Conservation (phyloP, 2,329 filamentous ascomycete species). For the Colletotrichum falcatum region DNA sequence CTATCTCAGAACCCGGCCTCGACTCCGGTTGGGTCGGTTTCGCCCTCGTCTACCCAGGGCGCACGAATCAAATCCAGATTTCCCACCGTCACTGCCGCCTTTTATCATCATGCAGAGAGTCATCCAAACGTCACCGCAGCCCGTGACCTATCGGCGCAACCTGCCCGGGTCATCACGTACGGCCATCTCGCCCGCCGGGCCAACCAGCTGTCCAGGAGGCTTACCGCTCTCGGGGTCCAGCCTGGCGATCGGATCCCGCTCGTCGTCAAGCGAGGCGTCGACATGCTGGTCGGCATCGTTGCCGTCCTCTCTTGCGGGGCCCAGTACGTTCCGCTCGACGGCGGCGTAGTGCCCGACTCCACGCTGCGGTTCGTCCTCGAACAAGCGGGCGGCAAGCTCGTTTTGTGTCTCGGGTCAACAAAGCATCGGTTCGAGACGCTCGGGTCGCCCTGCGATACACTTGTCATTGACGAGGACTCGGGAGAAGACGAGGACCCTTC, state of each 20-base stretch:
- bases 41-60: constrained; percentile 29
- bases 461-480: constrained; percentile 30
- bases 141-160: constrained; percentile 49
- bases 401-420: constrained; percentile 58
- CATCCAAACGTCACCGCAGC: constrained; percentile 55
- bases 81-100: constrained; percentile 40
- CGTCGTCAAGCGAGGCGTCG: constrained; percentile 64
- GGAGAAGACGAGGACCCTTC: constrained; percentile 9
- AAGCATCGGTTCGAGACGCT: constrained; percentile 26
- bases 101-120: constrained; percentile 46
- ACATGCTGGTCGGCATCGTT: constrained; percentile 68
- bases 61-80: constrained; percentile 23
- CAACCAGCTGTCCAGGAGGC: constrained; percentile 55
- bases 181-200: constrained; percentile 55
- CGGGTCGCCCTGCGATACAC: background rate
- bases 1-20: constrained; percentile 13
- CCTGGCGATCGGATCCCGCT: constrained; percentile 63
- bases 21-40: constrained; percentile 30
- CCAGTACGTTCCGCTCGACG: constrained; percentile 71
- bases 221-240: constrained; percentile 54
- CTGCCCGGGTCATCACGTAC: constrained; percentile 54
- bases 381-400: constrained; percentile 57
- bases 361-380: constrained; percentile 62
- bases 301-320: constrained; percentile 68
- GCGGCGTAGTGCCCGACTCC: constrained; percentile 62